These are phyloP conservation scores for Leishmania braziliensis DNA, from an alignment of 208 protist species.

Conservation along the genomic window DNA sequence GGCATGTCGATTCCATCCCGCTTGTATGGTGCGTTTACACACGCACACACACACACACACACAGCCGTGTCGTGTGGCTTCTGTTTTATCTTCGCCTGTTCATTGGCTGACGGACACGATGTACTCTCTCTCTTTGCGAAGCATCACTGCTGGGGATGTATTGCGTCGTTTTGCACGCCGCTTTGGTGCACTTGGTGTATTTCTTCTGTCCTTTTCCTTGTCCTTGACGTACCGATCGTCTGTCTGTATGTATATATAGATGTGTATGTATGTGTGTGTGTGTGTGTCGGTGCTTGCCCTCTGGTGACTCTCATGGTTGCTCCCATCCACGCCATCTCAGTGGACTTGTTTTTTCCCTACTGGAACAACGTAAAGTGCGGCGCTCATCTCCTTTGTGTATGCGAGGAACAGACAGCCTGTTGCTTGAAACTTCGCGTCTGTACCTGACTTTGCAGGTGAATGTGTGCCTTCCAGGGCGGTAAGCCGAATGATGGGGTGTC, in stretches of 20 bases:
- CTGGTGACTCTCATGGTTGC: no score
- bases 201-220: neutral
- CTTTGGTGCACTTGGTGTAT: neutral
- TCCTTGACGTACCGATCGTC: neutral
- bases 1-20: neutral
- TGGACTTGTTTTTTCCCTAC: neutral
- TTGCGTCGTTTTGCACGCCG: neutral
- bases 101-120: neutral
- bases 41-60: no score
- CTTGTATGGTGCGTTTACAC: neutral
- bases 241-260: neutral
- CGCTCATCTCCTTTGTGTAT: neutral
- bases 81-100: neutral
- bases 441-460: neutral
- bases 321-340: neutral
- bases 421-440: neutral
- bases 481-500: neutral
- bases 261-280: neutral
- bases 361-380: neutral
- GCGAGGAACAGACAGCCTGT: neutral
- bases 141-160: neutral
- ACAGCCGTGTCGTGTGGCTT: neutral
- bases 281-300: no score
- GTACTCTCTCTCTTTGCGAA: neutral
- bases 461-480: neutral